Conservation (phyloP, 345 rosid species). For the Carallia brachiata region DNA sequence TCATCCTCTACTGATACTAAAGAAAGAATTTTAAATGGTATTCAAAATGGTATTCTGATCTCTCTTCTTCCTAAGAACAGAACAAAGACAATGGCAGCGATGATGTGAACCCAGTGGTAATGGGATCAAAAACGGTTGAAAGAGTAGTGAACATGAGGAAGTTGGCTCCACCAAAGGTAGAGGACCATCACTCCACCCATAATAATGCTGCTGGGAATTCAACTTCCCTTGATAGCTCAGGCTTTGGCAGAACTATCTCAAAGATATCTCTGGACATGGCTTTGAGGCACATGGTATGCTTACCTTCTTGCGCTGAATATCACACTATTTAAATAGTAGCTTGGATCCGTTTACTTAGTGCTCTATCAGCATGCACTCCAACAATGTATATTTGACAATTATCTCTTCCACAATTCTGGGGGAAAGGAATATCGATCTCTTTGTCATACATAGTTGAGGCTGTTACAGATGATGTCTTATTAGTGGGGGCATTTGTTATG, state of each 20-base stretch:
- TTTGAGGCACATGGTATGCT: slow-evolving; percentile 29
- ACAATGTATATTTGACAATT: too few relatives aligned
- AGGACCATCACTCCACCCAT: slow-evolving; percentile 27
- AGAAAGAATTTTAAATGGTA: slow-evolving; percentile 15
- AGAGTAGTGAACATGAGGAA: slow-evolving; percentile 35
- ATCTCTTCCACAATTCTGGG: too few relatives aligned
- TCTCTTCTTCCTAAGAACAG: slow-evolving; percentile 16
- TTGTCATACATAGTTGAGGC: too few relatives aligned
- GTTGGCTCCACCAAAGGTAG: slow-evolving; percentile 34
- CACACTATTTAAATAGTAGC: background rate
- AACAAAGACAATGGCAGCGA: slow-evolving; percentile 10
- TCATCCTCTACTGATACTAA: slow-evolving; percentile 30
- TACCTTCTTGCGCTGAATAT: background rate
- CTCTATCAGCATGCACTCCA: too few relatives aligned
- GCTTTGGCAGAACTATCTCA: slow-evolving; percentile 29
- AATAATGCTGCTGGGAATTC: slow-evolving; percentile 29
- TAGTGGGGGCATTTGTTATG: background rate
- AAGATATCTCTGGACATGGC: slow-evolving; percentile 36
- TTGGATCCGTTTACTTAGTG: background rate
- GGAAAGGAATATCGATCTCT: too few relatives aligned
- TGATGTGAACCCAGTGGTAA: slow-evolving; percentile 27
- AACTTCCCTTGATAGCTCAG: slow-evolving; percentile 24
- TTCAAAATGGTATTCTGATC: background rate
- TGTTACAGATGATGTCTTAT: too few relatives aligned
- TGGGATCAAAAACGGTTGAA: slow-evolving; percentile 33